Percentiles rank a stretch among this genome's conserved stretches.
phyloP scores from a whole-genome alignment of 1,139 yeast species.

The Kurtzmaniella quercitrusa region DNA sequence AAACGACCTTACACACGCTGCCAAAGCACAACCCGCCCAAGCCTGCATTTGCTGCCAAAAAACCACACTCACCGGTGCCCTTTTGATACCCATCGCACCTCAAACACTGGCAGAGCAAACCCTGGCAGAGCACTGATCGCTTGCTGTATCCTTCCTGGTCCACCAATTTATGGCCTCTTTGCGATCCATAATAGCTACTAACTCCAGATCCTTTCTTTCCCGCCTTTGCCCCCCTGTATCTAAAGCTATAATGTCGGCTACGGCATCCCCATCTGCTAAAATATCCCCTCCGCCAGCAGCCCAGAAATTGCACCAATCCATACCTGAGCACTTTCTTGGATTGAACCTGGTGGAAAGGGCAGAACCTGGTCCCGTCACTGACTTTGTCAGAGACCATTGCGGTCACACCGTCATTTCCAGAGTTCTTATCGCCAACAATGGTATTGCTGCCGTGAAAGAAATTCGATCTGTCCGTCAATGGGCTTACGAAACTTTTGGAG shows the following conservation, averaged over 20 bases:
- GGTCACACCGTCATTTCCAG: constrained; percentile 95
- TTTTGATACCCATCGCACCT: too few relatives aligned
- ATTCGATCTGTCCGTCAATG: constrained; percentile 96
- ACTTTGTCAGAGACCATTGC: constrained; percentile 77
- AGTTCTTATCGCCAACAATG: constrained; percentile 92
- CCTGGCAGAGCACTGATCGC: too few relatives aligned
- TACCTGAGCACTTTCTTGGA: constrained; percentile 78
- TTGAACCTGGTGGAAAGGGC: constrained; percentile 70
- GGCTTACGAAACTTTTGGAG: constrained; percentile 97
- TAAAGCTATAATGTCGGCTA: background rate
- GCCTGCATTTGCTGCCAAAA: too few relatives aligned
- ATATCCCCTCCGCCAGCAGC: constrained; percentile 19
- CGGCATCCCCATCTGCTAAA: background rate
- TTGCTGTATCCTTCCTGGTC: background rate
- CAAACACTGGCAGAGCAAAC: too few relatives aligned
- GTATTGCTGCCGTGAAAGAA: constrained; percentile 98
- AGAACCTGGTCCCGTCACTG: constrained; percentile 69
- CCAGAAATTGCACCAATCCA: constrained; percentile 26
- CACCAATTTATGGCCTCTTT: background rate
- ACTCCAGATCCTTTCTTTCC: constrained; percentile 1
- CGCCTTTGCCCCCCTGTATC: constrained; percentile 1
- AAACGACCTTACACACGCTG: too few relatives aligned
- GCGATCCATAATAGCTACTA: background rate
- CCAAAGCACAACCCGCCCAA: too few relatives aligned
- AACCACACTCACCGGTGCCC: too few relatives aligned